These are phyloP conservation scores for Waltergamsia citrina DNA, from an alignment of 2,329 filamentous ascomycete genomes.

Conservation along the genomic window DNA sequence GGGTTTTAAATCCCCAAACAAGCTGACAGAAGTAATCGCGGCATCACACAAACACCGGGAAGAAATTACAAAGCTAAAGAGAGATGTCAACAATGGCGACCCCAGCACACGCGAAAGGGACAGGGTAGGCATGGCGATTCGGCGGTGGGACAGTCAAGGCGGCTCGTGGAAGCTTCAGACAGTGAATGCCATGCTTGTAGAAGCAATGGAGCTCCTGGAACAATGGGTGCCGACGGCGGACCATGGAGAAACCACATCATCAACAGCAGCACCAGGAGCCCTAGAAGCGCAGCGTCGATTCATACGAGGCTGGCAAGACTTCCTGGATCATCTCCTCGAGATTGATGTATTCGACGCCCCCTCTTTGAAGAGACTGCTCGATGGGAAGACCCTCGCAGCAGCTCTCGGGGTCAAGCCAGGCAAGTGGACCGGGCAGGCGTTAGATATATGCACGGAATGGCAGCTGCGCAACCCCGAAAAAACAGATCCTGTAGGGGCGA, in stretches of 20 bases:
- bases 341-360: slow-evolving; percentile 49
- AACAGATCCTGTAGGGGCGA: slow-evolving; percentile 46
- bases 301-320: slow-evolving; percentile 39
- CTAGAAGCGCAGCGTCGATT: slow-evolving; percentile 19
- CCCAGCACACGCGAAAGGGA: slow-evolving; percentile 40
- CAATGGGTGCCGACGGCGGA: slow-evolving; percentile 19
- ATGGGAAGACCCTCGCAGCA: slow-evolving; percentile 64
- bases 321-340: slow-evolving; percentile 43
- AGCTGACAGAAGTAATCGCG: slow-evolving; percentile 57
- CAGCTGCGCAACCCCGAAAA: slow-evolving; percentile 70
- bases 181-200: slow-evolving; percentile 56
- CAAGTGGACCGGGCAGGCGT: slow-evolving; percentile 73
- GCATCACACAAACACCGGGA: slow-evolving; percentile 52
- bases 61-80: slow-evolving; percentile 55
- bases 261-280: neutral
- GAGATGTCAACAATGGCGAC: slow-evolving; percentile 35
- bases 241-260: slow-evolving; percentile 34
- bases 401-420: slow-evolving; percentile 63
- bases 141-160: slow-evolving; percentile 54
- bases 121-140: slow-evolving; percentile 63
- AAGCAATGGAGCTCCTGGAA: slow-evolving; percentile 36
- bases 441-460: slow-evolving; percentile 78
- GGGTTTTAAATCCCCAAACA: slow-evolving; percentile 73
- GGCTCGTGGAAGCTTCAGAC: slow-evolving; percentile 64
- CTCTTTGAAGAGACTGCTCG: slow-evolving; percentile 54